These are phyloP conservation scores for Metarhizium sp. DNA, from an alignment of 2,329 filamentous ascomycete species.

Conservation along the genomic window DNA sequence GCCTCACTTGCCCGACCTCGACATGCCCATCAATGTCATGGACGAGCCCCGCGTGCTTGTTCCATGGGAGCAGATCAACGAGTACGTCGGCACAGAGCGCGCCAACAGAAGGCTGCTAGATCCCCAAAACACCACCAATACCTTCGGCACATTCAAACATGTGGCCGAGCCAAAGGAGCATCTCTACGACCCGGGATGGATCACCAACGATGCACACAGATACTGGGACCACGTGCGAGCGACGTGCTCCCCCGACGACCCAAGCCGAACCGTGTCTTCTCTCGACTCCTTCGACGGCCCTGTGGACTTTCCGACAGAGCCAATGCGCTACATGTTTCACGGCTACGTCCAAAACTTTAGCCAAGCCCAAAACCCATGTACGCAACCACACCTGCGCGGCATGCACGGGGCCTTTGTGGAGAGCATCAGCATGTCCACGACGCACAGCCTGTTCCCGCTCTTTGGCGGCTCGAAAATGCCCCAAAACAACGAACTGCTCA, in stretches of 20 bases:
- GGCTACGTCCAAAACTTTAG: slow-evolving; percentile 42
- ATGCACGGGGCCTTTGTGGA: slow-evolving; percentile 46
- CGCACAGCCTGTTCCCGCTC: slow-evolving; percentile 43
- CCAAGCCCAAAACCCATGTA: slow-evolving; percentile 42
- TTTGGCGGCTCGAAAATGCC: slow-evolving; percentile 51
- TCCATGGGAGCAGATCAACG: slow-evolving; percentile 40
- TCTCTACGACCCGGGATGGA: slow-evolving; percentile 10
- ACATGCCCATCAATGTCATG: slow-evolving; percentile 42
- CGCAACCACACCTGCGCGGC: slow-evolving; percentile 36
- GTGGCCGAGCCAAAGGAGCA: too few species aligned
- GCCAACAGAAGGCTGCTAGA: too few species aligned
- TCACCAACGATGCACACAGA: not conserved
- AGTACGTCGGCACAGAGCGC: slow-evolving; percentile 30
- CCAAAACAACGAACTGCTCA: slow-evolving; percentile 51
- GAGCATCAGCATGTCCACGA: slow-evolving; percentile 37
- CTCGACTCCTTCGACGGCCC: slow-evolving; percentile 21
- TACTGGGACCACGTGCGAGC: not conserved
- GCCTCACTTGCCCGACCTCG: slow-evolving; percentile 40
- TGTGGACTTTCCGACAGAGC: slow-evolving; percentile 11
- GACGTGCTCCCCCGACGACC: not conserved
- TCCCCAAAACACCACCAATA: too few species aligned
- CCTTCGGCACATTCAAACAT: too few species aligned
- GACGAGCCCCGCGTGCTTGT: slow-evolving; percentile 44
- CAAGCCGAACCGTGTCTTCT: not conserved
- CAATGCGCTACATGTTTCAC: too few species aligned